These are phyloP conservation scores for Ganoderma boninense DNA, from an alignment of 1,284 basidiomycete species.

Conservation along the genomic window DNA sequence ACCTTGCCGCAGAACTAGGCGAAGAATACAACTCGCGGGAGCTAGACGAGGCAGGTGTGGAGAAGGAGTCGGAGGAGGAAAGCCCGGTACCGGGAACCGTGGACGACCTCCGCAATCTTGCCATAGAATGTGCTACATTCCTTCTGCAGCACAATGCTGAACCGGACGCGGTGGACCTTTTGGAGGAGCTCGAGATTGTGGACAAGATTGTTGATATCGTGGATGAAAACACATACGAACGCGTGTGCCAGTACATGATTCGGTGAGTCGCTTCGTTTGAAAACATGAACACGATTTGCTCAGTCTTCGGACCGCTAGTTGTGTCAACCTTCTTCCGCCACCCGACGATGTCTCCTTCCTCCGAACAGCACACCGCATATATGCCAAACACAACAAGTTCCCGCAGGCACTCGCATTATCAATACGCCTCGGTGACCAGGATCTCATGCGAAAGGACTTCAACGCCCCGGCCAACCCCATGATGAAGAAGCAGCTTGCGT, in stretches of 20 bases:
- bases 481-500: slow-evolving; percentile 97
- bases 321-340: slow-evolving; percentile 91
- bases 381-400: slow-evolving; percentile 88
- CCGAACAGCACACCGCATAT: slow-evolving; percentile 90
- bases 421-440: slow-evolving; percentile 86
- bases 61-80: slow-evolving; percentile 41
- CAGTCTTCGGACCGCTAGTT: slow-evolving; percentile 55
- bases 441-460: slow-evolving; percentile 87
- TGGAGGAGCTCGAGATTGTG: slow-evolving; percentile 95
- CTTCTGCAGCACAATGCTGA: slow-evolving; percentile 96
- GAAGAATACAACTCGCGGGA: slow-evolving; percentile 87
- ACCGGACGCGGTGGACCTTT: slow-evolving; percentile 96
- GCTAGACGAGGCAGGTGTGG: slow-evolving; percentile 45
- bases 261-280: slow-evolving; percentile 59
- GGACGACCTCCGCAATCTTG: slow-evolving; percentile 82
- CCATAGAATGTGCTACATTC: slow-evolving; percentile 91
- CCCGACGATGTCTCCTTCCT: slow-evolving; percentile 95
- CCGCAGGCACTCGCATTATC: slow-evolving; percentile 93
- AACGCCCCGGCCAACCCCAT: slow-evolving; percentile 87
- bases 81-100: slow-evolving; percentile 56
- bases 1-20: slow-evolving; percentile 95
- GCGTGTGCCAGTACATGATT: slow-evolving; percentile 99
- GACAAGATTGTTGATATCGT: slow-evolving; percentile 80
- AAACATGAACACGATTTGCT: slow-evolving; percentile 3
- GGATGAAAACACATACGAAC: slow-evolving; percentile 88